Base-by-base conservation (phyloP, 352 stramenopile species). In the Poterioochromonas sp. region DNA sequence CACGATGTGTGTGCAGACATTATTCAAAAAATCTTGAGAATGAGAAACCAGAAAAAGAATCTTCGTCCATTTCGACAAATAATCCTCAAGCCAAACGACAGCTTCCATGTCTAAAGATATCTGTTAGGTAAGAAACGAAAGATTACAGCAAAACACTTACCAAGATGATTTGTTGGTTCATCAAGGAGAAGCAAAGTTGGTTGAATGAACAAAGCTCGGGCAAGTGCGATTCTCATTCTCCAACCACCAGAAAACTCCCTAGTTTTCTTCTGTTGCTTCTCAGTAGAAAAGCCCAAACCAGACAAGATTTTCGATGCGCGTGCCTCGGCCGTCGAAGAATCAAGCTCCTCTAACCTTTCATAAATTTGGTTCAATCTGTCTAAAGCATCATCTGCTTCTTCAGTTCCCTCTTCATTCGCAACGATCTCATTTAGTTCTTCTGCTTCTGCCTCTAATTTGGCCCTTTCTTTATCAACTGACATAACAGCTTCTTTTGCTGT, bases 51-150 rank as follows among this genome's bases (percentile, higher is more conserved):
- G 88, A 87, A 71, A 71, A 73, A 98, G 88, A 51, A 97, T 98
- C 81, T 97, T 97, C 83, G 95, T 94, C 92, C 93, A 98, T 83
- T 90, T 93, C 64, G 88, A 88, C 51, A 99, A 83, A 83, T 98
- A 99, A 85, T 98, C 92, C 83, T 98, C 95, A 5, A 99, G 87
- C 95, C 95, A 99, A 70, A 98, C 94, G 20, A 98, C 94, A 53
- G 94, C 94, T 84, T 98, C 92, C 92, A 98, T 97, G 83, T 98
- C 94, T n/a, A n/a, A n/a, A n/a, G n/a, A n/a, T n/a, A 80, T 96
- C 87, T 81, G 87, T 11, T 11, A 53, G 11, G 22, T 22, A 53
- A 20, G 44, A 20, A 53, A 20, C 11, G 11, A 11, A 53, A 53
- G 11, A 53, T 22, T 20, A 20, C 11, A 20, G 11, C 44, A 53